Conservation (phyloP, 2,329 filamentous ascomycete species). For the Aspergillus ochraceoroseus region DNA sequence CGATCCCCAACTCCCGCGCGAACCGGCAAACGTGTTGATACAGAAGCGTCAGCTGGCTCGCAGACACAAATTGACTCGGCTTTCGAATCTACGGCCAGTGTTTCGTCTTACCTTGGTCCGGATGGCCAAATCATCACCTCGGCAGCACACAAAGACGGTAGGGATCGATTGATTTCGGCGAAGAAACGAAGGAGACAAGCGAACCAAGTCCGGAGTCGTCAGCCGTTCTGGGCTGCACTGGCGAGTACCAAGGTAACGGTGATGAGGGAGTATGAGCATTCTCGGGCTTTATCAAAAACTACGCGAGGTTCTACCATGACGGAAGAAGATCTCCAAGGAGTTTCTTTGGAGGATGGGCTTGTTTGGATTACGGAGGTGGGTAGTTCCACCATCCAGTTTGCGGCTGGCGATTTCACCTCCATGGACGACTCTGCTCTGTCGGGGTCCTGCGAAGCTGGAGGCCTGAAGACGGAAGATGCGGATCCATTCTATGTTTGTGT, state of each 20-base stretch:
- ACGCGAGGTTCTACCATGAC: conserved; percentile 38
- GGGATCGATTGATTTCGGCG: conserved; percentile 55
- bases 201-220: conserved; percentile 80
- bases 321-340: conserved; percentile 41
- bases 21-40: conserved; percentile 43
- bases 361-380: conserved; percentile 48
- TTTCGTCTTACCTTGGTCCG: conserved; percentile 38
- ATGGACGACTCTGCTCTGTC: conserved; percentile 32
- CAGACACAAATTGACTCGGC: conserved; percentile 41
- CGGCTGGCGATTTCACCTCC: conserved; percentile 40
- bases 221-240: conserved; percentile 89
- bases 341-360: conserved; percentile 41
- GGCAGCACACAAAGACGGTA: conserved; percentile 50
- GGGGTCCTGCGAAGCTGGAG: conserved; percentile 28
- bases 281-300: conserved; percentile 47
- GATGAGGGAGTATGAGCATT: conserved; percentile 84
- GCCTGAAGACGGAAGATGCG: conserved; percentile 31
- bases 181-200: conserved; percentile 90
- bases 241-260: conserved; percentile 96
- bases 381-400: conserved; percentile 46
- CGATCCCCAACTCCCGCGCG: conserved; percentile 40
- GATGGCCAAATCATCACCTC: conserved; percentile 49
- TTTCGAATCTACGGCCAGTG: conserved; percentile 42
- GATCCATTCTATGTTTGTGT: conserved; percentile 63
- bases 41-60: conserved; percentile 44